Percentiles rank a stretch among this genome's conserved stretches.
Evolutionary conservation across 352 stramenopile species (phyloP).

Genomic region (Pythium coloratum): DNA sequence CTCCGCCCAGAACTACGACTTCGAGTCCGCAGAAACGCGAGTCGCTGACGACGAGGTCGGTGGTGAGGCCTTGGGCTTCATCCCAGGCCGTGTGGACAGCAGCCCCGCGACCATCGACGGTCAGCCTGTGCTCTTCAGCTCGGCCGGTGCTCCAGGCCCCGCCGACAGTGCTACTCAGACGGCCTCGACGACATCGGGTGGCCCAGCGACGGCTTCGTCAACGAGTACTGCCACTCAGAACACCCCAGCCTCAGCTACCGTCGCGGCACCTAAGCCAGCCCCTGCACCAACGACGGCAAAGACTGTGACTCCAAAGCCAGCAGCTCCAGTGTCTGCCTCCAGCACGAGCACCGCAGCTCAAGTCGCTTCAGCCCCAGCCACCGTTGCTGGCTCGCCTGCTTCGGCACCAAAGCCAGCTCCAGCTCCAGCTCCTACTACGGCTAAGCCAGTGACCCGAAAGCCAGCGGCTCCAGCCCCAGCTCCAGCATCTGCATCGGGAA

Average conservation of each 20-base stretch:
- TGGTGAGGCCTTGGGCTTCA: slow-evolving; percentile 3
- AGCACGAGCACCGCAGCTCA: background rate
- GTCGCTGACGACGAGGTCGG: background rate
- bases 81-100: background rate
- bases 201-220: background rate
- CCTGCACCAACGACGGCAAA: background rate
- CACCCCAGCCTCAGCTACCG: background rate
- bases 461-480: background rate
- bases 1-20: slow-evolving; percentile 2
- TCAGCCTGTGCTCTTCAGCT: background rate
- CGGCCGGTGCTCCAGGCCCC: background rate
- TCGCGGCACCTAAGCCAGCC: slow-evolving; percentile 1
- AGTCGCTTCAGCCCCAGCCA: background rate
- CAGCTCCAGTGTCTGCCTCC: background rate
- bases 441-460: slow-evolving; percentile 5
- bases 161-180: background rate
- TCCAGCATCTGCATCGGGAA: background rate
- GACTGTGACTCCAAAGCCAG: background rate
- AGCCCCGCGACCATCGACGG: background rate
- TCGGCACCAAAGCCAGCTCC: slow-evolving; percentile 2
- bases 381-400: slow-evolving; percentile 2
- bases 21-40: background rate
- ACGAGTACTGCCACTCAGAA: background rate
- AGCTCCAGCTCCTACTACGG: slow-evolving; percentile 4
- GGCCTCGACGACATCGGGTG: background rate